phyloP scores from a whole-genome alignment of 2,329 filamentous ascomycete species.

The Helotiales sp. region DNA sequence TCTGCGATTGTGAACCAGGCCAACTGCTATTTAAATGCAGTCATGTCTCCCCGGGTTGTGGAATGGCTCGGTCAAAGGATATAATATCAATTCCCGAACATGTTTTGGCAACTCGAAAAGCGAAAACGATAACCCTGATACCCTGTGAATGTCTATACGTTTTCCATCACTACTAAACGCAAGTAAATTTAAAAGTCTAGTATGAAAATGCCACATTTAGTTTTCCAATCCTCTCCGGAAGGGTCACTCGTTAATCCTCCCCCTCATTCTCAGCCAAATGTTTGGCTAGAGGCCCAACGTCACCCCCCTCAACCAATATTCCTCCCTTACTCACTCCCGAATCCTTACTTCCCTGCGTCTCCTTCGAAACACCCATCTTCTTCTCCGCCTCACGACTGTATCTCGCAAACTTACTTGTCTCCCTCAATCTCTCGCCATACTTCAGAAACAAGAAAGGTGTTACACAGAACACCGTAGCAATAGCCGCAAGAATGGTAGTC shows the following conservation, averaged over 20 bases:
- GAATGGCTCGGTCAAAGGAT: too few relatives aligned
- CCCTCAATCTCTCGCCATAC: constrained; percentile 46
- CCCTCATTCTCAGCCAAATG: background rate
- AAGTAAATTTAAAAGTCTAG: too few relatives aligned
- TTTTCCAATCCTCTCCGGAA: too few relatives aligned
- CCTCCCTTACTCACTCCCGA: background rate
- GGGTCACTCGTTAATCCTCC: background rate
- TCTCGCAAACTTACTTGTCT: constrained; percentile 45
- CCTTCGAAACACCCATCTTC: background rate
- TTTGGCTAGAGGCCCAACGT: background rate
- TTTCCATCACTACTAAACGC: too few relatives aligned
- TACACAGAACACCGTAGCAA: constrained; percentile 49
- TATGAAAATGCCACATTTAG: too few relatives aligned
- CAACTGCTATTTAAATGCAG: too few relatives aligned
- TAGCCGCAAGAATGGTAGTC: constrained; percentile 45
- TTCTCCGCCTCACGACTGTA: constrained; percentile 32
- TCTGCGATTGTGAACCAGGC: too few relatives aligned
- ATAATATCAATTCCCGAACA: too few relatives aligned
- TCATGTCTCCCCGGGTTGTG: too few relatives aligned
- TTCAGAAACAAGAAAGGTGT: constrained; percentile 45
- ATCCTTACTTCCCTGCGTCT: background rate
- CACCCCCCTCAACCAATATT: background rate
- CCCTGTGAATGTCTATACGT: too few relatives aligned
- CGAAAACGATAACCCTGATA: too few relatives aligned
- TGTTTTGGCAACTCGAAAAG: too few relatives aligned